These are phyloP conservation scores for Naganishia onofrii DNA, from an alignment of 768 basidiomycete genomes.

Conservation along the genomic window DNA sequence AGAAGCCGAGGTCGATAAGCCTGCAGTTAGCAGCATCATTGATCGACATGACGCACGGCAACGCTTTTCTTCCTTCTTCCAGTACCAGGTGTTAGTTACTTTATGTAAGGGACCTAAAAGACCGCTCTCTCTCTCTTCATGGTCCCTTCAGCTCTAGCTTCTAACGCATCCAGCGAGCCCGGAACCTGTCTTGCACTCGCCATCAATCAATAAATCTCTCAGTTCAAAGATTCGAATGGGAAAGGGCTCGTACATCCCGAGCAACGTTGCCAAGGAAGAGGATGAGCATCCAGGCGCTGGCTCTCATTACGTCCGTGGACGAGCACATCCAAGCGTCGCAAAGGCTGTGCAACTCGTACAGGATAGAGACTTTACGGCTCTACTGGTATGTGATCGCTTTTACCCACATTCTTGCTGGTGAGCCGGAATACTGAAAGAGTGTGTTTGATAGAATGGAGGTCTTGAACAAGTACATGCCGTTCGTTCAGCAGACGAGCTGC, in stretches of 20 bases:
- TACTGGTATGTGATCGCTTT: slow-evolving; percentile 2
- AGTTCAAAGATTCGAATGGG: slow-evolving; percentile 7
- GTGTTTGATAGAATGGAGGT: background rate
- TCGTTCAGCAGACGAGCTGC: slow-evolving; percentile 48
- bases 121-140: background rate
- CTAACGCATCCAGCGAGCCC: background rate
- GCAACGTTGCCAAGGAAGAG: background rate
- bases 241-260: background rate
- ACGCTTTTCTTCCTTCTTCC: background rate
- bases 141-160: background rate
- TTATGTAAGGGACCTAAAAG: too few species aligned
- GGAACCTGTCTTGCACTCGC: background rate
- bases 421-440: background rate
- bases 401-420: background rate
- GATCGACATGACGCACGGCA: background rate
- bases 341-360: background rate
- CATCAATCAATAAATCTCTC: background rate
- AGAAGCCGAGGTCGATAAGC: background rate
- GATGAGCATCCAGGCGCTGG: slow-evolving; percentile 23
- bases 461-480: slow-evolving; percentile 28
- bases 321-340: background rate
- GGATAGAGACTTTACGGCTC: background rate
- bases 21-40: too few species aligned
- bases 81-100: too few species aligned
- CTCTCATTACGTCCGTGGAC: slow-evolving; percentile 20